These are phyloP conservation scores for Backusella tuberculispora DNA, from an alignment of 192 early-diverging fungal genomes.

Conservation along the genomic window DNA sequence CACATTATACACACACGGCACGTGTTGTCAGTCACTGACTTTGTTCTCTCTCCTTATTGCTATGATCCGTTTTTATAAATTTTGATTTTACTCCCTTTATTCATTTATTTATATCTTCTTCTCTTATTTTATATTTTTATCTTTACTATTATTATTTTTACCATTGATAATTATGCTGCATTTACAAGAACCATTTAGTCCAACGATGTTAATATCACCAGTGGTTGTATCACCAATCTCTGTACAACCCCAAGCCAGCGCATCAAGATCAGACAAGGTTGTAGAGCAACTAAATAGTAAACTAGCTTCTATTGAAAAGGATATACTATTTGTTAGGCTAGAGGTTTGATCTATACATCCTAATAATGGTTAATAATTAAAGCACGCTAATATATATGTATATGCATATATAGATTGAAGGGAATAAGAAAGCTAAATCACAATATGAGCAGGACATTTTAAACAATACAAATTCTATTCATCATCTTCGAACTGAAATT, in stretches of 20 bases:
- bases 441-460: slow-evolving; percentile 14
- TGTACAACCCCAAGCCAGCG: slow-evolving; percentile 18
- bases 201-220: not conserved
- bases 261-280: slow-evolving; percentile 19
- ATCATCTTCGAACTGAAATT: slow-evolving; percentile 20
- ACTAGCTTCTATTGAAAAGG: not conserved
- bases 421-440: slow-evolving; percentile 3
- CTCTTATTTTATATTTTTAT: not conserved
- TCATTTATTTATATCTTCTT: not conserved
- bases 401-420: slow-evolving; percentile 23
- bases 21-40: not conserved
- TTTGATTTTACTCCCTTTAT: not conserved
- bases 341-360: slow-evolving; percentile 10
- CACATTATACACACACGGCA: not conserved
- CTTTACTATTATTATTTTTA: not conserved
- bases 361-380: not conserved
- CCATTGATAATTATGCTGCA: not conserved
- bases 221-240: not conserved
- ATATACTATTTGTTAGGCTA: not conserved
- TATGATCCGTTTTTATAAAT: not conserved
- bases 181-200: slow-evolving; percentile 7
- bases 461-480: slow-evolving; percentile 29
- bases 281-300: slow-evolving; percentile 12
- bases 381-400: not conserved
- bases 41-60: not conserved